Evolutionary conservation across 2,329 filamentous ascomycete genomes (phyloP).

Genomic region (Penicillium brevicompactum): DNA sequence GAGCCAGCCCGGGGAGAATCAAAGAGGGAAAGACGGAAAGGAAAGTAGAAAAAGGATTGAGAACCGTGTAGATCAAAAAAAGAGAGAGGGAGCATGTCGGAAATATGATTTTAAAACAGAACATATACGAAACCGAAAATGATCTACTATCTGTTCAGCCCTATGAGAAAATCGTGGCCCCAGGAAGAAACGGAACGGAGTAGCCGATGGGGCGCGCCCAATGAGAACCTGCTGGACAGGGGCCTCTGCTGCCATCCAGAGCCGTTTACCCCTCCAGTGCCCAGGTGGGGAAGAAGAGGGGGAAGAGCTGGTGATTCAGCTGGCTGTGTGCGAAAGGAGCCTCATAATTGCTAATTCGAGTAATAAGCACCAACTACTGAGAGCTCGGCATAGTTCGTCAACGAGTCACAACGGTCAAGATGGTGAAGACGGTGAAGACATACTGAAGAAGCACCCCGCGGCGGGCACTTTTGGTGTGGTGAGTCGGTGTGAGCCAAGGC

Average conservation of each 20-base stretch:
- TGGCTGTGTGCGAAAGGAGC: background rate
- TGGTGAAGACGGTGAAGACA: background rate
- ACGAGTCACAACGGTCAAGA: too few species aligned
- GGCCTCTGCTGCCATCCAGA: background rate
- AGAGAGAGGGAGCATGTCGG: background rate
- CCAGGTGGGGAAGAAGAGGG: background rate
- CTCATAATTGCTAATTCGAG: background rate
- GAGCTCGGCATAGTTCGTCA: too few species aligned
- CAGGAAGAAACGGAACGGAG: conserved; percentile 7
- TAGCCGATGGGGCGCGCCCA: conserved; percentile 8
- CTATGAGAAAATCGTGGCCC: conserved; percentile 4
- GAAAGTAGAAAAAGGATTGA: background rate
- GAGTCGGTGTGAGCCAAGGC: conserved; percentile 7
- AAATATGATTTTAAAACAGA: background rate
- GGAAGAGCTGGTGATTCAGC: background rate
- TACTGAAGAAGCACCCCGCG: background rate
- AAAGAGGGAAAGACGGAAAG: background rate
- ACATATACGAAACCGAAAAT: background rate
- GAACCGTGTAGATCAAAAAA: background rate
- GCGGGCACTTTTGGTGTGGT: background rate
- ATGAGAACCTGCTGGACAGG: background rate
- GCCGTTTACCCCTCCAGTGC: conserved; percentile 1
- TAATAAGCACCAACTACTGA: background rate
- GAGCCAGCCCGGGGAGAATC: conserved; percentile 11
- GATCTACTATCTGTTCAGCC: conserved; percentile 4